Base-by-base conservation (phyloP, 1,284 basidiomycete species). In the Leccinum subrobustum region DNA sequence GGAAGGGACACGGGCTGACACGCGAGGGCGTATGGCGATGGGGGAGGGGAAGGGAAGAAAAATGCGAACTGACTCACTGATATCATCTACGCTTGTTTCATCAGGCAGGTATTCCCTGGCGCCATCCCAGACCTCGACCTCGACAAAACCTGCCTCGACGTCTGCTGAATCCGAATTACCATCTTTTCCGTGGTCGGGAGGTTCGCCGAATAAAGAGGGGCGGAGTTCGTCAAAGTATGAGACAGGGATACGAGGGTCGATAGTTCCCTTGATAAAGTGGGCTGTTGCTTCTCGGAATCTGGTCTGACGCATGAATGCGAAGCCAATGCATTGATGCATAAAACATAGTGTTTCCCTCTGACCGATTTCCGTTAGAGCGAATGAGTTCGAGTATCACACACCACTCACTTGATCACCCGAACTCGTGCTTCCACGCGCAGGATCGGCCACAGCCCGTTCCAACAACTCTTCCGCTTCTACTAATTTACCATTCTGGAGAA, bases 261-360 rank as follows among this genome's bases (percentile, higher is more conserved):
- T 76, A 35, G 85, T 80, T 29, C 91, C 90, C 58, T 83, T 80
- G 68, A 88, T 85, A 59, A 94, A 80, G 65, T 89, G 80, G 64
- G 81, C 80, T n/a, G 87, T 88, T 1, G 91, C 92, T 63, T 92
- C 87, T 65, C 88, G 84, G 69, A 94, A 94, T 31, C 83, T 76
- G 0, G 89, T 92, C 70, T 91, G 86, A 18, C 76, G 72, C 65
- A 94, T 80, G 64, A 84, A 86, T 71, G 86, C 82, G 70, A 91
- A 91, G 20, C 88, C 92, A 60, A 93, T 82, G 53, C 85, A 83
- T 70, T 91, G 89, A 70, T 90, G 90, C 42, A 92, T 81, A 69
- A 93, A 94, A 64, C 79, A 79, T 47, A 92, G 73, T 67, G 89
- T 88, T 52, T 90, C 86, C 59, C 79, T 77, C 85, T 88, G 31